phyloP scores from a whole-genome alignment of 139 green algal genomes.

The Micractinium sp. region DNA sequence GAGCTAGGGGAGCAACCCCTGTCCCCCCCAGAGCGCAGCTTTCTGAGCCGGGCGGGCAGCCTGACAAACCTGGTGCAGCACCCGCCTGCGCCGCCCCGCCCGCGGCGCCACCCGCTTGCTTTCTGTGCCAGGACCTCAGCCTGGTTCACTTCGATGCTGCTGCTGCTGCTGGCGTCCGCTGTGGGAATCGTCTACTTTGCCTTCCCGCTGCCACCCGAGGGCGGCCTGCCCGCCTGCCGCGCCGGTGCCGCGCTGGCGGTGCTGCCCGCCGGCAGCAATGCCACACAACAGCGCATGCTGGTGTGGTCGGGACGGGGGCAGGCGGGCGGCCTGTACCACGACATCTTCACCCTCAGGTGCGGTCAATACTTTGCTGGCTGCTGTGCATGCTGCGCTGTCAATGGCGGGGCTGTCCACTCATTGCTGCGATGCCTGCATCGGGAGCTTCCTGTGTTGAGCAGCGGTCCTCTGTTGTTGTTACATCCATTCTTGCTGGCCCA shows the following conservation, averaged over 20 bases:
- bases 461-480: no score
- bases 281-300: neutral
- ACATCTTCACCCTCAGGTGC: neutral
- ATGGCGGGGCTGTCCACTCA: no score
- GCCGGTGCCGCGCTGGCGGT: slow-evolving; percentile 10
- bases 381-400: no score
- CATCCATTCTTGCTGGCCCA: no score
- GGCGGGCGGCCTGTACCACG: neutral
- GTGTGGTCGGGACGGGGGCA: neutral
- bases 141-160: neutral
- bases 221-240: neutral
- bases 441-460: no score
- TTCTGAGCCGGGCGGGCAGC: neutral
- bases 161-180: neutral
- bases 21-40: neutral
- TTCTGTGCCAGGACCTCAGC: neutral
- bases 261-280: neutral
- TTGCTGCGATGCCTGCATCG: no score
- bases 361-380: neutral
- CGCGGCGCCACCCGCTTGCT: neutral
- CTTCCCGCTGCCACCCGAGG: neutral
- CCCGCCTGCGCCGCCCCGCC: neutral
- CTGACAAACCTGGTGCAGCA: neutral
- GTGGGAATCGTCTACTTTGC: neutral
- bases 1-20: neutral